Percentiles rank a stretch among this genome's conserved stretches.
These are phyloP conservation scores for Ascochyta viciae-villosae DNA, from an alignment of 2,329 filamentous ascomycete genomes.

Conservation along the genomic window DNA sequence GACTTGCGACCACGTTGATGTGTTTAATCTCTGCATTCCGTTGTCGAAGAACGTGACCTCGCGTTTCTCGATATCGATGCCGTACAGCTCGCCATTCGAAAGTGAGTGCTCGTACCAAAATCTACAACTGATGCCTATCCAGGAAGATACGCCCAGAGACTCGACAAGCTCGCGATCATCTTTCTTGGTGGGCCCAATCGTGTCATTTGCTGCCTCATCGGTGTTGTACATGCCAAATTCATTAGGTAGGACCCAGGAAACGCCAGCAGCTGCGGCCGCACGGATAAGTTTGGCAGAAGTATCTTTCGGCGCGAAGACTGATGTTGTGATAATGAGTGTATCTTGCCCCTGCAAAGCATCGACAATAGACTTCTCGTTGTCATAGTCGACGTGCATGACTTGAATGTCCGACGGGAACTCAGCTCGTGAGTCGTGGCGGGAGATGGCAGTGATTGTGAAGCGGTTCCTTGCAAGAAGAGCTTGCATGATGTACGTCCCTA, in stretches of 20 bases:
- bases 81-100: conserved; percentile 33
- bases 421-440: conserved; percentile 54
- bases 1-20: conserved; percentile 40
- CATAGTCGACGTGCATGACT: conserved; percentile 58
- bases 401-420: conserved; percentile 52
- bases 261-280: conserved; percentile 47
- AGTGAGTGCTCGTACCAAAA: conserved; percentile 51
- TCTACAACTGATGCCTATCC: conserved; percentile 30
- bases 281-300: conserved; percentile 42
- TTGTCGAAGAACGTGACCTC: conserved; percentile 37
- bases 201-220: conserved; percentile 10
- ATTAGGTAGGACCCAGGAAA: conserved; percentile 51
- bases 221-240: conserved; percentile 46
- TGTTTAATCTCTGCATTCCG: conserved; percentile 43
- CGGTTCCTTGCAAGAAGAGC: conserved; percentile 57
- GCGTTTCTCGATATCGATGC: conserved; percentile 46
- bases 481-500: conserved; percentile 42
- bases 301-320: conserved; percentile 34
- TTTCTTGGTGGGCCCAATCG: conserved; percentile 18
- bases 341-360: conserved; percentile 48
- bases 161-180: conserved; percentile 23
- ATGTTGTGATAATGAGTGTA: conserved; percentile 50
- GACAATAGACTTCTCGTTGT: conserved; percentile 49
- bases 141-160: conserved; percentile 35
- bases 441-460: conserved; percentile 58